These are phyloP conservation scores for Heliosperma pusillum DNA, from an alignment of 148 eudicot genomes.

Conservation along the genomic window DNA sequence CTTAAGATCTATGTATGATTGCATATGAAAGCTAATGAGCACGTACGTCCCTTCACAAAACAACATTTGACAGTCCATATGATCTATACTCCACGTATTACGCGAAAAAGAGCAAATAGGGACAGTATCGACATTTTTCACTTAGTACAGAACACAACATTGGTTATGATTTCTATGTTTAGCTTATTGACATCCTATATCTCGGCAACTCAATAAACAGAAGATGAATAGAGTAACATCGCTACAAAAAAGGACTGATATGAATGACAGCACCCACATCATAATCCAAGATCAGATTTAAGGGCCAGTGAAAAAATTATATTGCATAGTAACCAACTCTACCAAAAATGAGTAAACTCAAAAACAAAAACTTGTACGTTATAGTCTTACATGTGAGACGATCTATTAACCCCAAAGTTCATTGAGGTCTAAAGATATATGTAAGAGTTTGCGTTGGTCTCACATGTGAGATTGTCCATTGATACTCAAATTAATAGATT, in stretches of 20 bases:
- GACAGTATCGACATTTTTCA: not conserved
- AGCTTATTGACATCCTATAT: not conserved
- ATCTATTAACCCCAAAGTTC: too few species aligned
- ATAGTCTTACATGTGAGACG: not conserved
- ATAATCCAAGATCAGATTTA: not conserved
- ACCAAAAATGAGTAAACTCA: not conserved
- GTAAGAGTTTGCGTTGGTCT: not conserved
- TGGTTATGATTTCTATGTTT: not conserved
- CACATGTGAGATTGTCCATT: not conserved
- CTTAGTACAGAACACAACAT: not conserved
- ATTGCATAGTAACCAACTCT: not conserved
- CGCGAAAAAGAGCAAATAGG: not conserved
- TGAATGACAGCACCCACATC: not conserved
- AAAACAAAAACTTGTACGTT: not conserved
- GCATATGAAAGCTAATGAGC: not conserved
- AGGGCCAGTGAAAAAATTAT: not conserved
- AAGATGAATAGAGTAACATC: not conserved
- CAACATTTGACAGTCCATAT: not conserved
- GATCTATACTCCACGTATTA: not conserved
- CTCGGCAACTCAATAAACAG: conserved; percentile 1
- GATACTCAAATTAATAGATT: not conserved
- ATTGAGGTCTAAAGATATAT: too few species aligned
- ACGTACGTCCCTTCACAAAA: not conserved
- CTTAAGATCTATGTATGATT: not conserved
- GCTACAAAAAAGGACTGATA: not conserved